phyloP scores from a whole-genome alignment of 2,329 filamentous ascomycete species.

The Aspergillus puulaauensis region DNA sequence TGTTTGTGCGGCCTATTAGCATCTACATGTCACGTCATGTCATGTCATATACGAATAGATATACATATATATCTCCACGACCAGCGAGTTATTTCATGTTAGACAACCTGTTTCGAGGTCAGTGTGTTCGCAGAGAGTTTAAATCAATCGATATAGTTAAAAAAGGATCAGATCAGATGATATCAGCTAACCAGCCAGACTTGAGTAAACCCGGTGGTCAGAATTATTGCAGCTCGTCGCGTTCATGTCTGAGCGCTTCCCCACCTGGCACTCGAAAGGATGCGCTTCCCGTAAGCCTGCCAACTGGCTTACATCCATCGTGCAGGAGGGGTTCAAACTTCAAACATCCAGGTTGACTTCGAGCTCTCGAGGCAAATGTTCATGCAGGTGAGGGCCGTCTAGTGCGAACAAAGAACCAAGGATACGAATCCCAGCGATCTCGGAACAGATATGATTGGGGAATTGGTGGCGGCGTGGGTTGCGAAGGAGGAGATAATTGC shows the following conservation, averaged over 20 bases:
- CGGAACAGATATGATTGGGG: neutral
- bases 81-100: neutral
- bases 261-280: neutral
- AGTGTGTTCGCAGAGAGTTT: neutral
- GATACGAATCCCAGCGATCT: neutral
- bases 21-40: neutral
- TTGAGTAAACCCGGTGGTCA: neutral
- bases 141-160: neutral
- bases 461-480: neutral
- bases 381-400: neutral
- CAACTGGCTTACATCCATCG: constrained; percentile 2
- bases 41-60: no score
- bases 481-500: neutral
- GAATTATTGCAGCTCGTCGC: neutral
- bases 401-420: neutral
- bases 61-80: neutral
- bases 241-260: neutral
- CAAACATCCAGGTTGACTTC: neutral
- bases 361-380: neutral
- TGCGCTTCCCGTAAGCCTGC: constrained; percentile 2
- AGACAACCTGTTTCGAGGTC: neutral
- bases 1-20: neutral
- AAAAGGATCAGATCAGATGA: neutral
- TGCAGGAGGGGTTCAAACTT: neutral
- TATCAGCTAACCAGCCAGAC: neutral